Evolutionary conservation across 768 basidiomycete genomes (phyloP).

Genomic region (Boletus pseudopeckii): DNA sequence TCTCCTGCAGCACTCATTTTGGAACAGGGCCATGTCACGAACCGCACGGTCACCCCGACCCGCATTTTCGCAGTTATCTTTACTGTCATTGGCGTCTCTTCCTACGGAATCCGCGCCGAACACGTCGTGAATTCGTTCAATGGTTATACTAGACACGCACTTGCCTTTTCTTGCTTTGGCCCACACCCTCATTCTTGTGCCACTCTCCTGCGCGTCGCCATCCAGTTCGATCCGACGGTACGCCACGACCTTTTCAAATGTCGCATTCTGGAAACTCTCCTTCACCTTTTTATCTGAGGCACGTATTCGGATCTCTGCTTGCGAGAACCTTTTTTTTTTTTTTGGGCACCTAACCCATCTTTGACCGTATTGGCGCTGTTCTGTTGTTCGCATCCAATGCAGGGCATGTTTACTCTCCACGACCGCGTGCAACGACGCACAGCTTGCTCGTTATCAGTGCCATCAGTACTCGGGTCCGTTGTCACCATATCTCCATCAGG

Average conservation of each 20-base stretch:
- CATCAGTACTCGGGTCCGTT: conserved; percentile 15
- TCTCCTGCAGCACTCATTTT: conserved; percentile 6
- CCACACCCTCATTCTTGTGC: conserved; percentile 12
- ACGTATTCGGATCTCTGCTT: background rate
- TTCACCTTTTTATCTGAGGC: conserved; percentile 5
- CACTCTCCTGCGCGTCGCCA: conserved; percentile 10
- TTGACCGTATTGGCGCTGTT: background rate
- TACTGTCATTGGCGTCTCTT: background rate
- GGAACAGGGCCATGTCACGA: background rate
- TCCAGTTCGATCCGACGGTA: conserved; percentile 1
- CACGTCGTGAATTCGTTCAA: conserved; percentile 7
- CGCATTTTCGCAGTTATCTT: background rate
- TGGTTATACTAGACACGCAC: background rate
- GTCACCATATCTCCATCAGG: background rate
- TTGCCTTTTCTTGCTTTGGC: background rate
- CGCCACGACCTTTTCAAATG: conserved; percentile 5
- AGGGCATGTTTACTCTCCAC: background rate
- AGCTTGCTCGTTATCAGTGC: background rate
- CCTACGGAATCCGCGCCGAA: conserved; percentile 6
- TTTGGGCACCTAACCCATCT: background rate
- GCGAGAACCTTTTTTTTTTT: background rate
- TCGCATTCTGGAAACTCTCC: background rate
- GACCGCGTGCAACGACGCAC: background rate
- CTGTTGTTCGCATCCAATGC: background rate
- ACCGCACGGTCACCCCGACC: background rate